Conservation (phyloP, 1,284 basidiomycete genomes). For the Fomitopsis pinicola region DNA sequence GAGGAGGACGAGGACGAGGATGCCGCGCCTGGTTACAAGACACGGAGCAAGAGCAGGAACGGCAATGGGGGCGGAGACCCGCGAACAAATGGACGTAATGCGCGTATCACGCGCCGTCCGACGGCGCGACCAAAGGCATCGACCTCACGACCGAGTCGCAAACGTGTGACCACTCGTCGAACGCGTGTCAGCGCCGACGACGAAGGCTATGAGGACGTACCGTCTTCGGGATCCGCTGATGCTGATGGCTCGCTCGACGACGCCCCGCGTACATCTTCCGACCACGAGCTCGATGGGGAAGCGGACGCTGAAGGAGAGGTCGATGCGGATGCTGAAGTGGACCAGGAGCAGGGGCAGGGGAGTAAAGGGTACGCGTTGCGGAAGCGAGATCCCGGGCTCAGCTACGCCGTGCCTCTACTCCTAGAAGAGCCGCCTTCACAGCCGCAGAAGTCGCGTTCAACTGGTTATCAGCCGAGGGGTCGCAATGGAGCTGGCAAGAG, state of each 20-base stretch:
- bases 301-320: constrained; percentile 44
- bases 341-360: constrained; percentile 26
- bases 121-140: constrained; percentile 17
- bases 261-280: constrained; percentile 44
- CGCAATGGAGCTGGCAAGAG: constrained; percentile 26
- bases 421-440: constrained; percentile 56
- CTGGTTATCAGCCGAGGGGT: constrained; percentile 27
- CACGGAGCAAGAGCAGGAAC: constrained; percentile 34
- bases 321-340: constrained; percentile 38
- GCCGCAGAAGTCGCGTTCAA: constrained; percentile 31
- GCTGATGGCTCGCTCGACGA: constrained; percentile 58
- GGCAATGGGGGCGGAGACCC: constrained; percentile 19
- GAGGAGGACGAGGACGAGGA: constrained; percentile 33
- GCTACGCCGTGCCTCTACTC: constrained; percentile 74
- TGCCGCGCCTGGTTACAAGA: constrained; percentile 28
- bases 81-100: constrained; percentile 16
- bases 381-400: constrained; percentile 54
- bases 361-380: constrained; percentile 59
- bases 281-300: constrained; percentile 34
- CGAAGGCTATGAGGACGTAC: constrained; percentile 45
- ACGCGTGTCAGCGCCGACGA: constrained; percentile 35
- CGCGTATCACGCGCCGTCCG: constrained; percentile 25
- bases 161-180: constrained; percentile 17
- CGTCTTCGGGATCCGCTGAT: constrained; percentile 47
- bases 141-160: constrained; percentile 8